Percentiles rank a stretch among this genome's conserved stretches.
phyloP scores from a whole-genome alignment of 768 basidiomycete species.

The Sutorius australiensis region DNA sequence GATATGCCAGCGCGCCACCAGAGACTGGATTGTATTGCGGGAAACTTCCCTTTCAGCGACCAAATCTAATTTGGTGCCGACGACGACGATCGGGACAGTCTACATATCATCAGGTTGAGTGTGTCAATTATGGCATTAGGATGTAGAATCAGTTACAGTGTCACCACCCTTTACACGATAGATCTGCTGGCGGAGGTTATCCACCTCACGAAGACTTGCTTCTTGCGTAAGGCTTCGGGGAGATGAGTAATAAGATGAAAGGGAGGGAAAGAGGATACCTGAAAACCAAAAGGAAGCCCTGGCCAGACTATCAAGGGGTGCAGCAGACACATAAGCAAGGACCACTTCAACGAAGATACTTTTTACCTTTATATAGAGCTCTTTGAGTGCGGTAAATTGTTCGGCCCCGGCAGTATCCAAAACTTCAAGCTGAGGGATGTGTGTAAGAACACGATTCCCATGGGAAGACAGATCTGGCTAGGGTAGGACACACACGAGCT shows the following conservation, averaged over 20 bases:
- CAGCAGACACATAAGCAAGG: background rate
- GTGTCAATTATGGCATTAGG: background rate
- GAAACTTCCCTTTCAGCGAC: conserved; percentile 78
- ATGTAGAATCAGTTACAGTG: conserved; percentile 38
- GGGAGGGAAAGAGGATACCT: conserved; percentile 42
- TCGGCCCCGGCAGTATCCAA: conserved; percentile 85
- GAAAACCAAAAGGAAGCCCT: conserved; percentile 82
- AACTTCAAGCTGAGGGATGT: conserved; percentile 61
- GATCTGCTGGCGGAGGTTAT: conserved; percentile 77
- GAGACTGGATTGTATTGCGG: conserved; percentile 55
- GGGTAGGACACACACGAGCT: conserved; percentile 23
- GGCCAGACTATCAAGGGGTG: conserved; percentile 45
- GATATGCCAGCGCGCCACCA: conserved; percentile 64
- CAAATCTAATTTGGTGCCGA: conserved; percentile 83
- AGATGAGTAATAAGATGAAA: conserved; percentile 1
- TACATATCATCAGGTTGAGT: conserved; percentile 24
- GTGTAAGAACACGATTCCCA: conserved; percentile 12
- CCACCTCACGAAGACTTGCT: conserved; percentile 74
- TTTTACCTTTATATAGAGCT: conserved; percentile 73
- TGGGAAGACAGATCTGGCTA: conserved; percentile 2
- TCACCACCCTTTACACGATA: conserved; percentile 73
- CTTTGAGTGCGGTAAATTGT: conserved; percentile 77
- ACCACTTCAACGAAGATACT: background rate
- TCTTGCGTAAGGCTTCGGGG: conserved; percentile 69
- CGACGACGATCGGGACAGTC: conserved; percentile 77